Percentiles rank a stretch among this genome's conserved stretches.
Evolutionary conservation across 306 rosid species (phyloP).

Genomic region (Cicer judaicum): DNA sequence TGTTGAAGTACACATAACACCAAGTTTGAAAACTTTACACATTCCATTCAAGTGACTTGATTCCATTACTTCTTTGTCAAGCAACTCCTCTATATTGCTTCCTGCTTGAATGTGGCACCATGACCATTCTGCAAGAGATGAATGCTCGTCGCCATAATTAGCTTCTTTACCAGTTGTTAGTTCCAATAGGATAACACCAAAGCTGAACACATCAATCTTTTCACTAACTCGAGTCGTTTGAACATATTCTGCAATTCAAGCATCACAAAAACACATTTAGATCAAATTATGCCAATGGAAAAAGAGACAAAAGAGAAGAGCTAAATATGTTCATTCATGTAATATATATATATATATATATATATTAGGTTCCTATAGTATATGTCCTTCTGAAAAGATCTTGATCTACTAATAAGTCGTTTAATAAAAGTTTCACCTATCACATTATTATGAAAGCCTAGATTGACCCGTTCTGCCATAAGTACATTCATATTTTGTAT

Average conservation of each 20-base stretch:
- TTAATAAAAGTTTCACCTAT: no score
- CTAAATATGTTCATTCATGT: not conserved
- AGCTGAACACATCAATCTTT: conserved; percentile 81
- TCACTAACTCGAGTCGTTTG: conserved; percentile 66
- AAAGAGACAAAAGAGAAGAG: not conserved
- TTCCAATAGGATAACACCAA: conserved; percentile 78
- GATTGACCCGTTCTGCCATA: no score
- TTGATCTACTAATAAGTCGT: no score
- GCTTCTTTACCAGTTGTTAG: conserved; percentile 75
- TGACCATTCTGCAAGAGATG: conserved; percentile 77
- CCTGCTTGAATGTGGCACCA: conserved; percentile 53
- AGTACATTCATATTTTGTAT: no score
- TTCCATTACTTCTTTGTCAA: conserved; percentile 68
- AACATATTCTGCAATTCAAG: conserved; percentile 63
- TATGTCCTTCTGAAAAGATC: no score
- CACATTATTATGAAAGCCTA: no score
- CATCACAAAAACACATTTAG: not conserved
- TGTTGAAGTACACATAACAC: conserved; percentile 60
- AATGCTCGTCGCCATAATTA: conserved; percentile 59
- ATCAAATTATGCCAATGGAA: not conserved
- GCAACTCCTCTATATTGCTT: conserved; percentile 49
- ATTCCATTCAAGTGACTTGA: conserved; percentile 57
- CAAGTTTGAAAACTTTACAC: conserved; percentile 65
- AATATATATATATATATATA: no score
- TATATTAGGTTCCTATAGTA: no score